Conservation (phyloP, 495 filamentous ascomycete genomes). For the Penicillium tannophilum region DNA sequence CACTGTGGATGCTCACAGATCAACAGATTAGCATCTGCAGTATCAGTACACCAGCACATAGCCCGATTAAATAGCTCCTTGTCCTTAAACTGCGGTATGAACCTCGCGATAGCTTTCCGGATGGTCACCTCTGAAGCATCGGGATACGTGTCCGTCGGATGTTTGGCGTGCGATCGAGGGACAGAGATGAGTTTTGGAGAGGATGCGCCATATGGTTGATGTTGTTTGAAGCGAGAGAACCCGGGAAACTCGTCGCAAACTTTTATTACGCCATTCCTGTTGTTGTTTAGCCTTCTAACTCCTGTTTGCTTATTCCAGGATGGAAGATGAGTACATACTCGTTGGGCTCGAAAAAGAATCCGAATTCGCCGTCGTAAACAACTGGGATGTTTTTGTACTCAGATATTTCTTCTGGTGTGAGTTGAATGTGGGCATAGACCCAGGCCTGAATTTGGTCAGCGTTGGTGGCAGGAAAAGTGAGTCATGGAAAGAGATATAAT, state of each 20-base stretch:
- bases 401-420: constrained; percentile 42
- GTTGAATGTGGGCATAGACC: constrained; percentile 51
- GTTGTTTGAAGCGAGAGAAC: constrained; percentile 22
- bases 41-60: constrained; percentile 56
- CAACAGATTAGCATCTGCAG: constrained; percentile 45
- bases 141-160: constrained; percentile 36
- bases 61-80: constrained; percentile 44
- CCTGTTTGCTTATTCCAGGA: not conserved
- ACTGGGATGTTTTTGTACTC: constrained; percentile 51
- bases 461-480: not conserved
- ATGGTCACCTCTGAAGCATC: constrained; percentile 41
- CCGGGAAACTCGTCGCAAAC: constrained; percentile 57
- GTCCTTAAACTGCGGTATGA: constrained; percentile 45
- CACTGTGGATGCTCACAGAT: constrained; percentile 41
- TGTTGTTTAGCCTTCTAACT: not conserved
- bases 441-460: constrained; percentile 28
- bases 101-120: constrained; percentile 41
- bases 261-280: constrained; percentile 45
- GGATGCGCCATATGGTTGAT: constrained; percentile 42
- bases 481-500: not conserved
- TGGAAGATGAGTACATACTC: constrained; percentile 21
- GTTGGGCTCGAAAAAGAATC: constrained; percentile 59
- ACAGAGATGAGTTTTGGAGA: constrained; percentile 22
- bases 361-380: constrained; percentile 51
- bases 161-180: constrained; percentile 23